These are phyloP conservation scores for Centaurea solstitialis DNA, from an alignment of 129 eudicot genomes.

Conservation along the genomic window DNA sequence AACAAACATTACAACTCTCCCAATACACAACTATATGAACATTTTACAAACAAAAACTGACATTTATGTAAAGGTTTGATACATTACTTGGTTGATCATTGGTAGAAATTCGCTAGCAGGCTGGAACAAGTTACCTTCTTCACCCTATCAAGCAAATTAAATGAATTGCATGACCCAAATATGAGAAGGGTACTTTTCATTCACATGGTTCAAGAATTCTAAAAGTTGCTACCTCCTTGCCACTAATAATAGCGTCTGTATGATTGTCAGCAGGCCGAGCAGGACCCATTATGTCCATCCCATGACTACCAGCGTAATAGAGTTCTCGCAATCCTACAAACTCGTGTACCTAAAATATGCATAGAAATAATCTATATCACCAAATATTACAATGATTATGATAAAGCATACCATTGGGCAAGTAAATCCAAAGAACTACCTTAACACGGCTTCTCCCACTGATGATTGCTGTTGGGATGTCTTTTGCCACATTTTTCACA, in stretches of 20 bases:
- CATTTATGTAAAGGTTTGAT: background rate
- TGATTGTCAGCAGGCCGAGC: conserved; percentile 47
- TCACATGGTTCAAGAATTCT: background rate
- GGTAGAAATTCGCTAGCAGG: conserved; percentile 91
- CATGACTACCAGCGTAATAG: conserved; percentile 85
- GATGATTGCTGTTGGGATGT: conserved; percentile 88
- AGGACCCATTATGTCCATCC: conserved; percentile 81
- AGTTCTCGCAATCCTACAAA: conserved; percentile 68
- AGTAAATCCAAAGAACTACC: conserved; percentile 45
- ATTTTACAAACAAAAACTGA: background rate
- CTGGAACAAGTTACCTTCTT: conserved; percentile 69
- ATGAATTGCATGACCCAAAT: background rate
- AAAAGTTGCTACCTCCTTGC: conserved; percentile 37
- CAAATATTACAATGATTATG: background rate
- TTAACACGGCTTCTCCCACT: conserved; percentile 98
- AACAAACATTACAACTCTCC: background rate
- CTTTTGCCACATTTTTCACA: conserved; percentile 81
- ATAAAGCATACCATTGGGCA: background rate
- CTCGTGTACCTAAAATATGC: conserved; percentile 47
- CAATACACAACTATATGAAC: background rate
- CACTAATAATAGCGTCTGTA: conserved; percentile 36
- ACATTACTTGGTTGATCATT: conserved; percentile 71
- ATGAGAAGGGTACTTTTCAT: background rate
- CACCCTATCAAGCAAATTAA: conserved; percentile 45
- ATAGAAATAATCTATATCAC: background rate